Base-by-base conservation (phyloP, 2,329 filamentous ascomycete species). In the Aspergillus neoniger region DNA sequence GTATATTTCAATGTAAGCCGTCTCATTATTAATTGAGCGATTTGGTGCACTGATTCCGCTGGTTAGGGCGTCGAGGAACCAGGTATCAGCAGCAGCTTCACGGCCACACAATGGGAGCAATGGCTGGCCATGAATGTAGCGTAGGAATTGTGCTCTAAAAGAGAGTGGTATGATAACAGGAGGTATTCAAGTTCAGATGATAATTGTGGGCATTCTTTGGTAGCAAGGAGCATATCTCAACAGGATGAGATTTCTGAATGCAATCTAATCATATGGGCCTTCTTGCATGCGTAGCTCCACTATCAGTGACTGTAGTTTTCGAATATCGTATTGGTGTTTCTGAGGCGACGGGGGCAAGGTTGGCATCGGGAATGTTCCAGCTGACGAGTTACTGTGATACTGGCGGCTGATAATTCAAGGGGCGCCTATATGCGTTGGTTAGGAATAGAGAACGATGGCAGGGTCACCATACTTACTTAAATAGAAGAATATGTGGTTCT, bases 401-500 rank as follows among this genome's bases (percentile, higher is more conserved):
- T 43, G 90, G 89, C 63, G 90, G 86, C 75, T 93, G 89, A 78
- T 91, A 95, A 79, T 94, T 92, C 72, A 95, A 88, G 57, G 91
- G 90, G 69, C 91, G 88, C 81, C 91, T 95, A 66, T 36, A 54
- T 17, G 63, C 38, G 50, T 51, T 5, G 19, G 41, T 67, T 59
- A 72, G 63, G 61, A 69, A 60, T 58, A 67, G 55, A 65, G 68
- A 66, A 73, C 64, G 63, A 62, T 55, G 36, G 62, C 63, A 47
- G 60, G 59, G 30, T 63, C 61, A 50, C 14, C 39, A 43, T 41
- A 83, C 91, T 77, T 81, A 97, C 94, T 99, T 99, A 86, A 99
- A 99, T 32, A 99, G 86, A 58, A 99, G 85, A 72, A 99, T 99
- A 77, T 99, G 95, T 66, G 95, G 95, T 81, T 99, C 95, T 47